phyloP scores from a whole-genome alignment of 352 stramenopile species.

The Phytophthora idaei region DNA sequence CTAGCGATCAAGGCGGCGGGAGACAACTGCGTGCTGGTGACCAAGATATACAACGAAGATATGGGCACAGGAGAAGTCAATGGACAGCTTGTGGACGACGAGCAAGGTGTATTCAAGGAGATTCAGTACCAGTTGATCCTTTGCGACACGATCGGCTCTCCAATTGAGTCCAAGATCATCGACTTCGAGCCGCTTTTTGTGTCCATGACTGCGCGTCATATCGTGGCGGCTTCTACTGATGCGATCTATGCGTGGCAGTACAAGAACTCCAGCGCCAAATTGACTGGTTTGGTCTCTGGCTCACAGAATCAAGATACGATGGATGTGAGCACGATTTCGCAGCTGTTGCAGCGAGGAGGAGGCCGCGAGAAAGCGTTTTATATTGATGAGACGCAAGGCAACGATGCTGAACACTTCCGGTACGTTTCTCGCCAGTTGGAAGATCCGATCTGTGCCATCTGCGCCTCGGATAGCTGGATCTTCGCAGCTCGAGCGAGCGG shows the following conservation, averaged over 20 bases:
- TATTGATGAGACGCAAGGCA: slow-evolving; percentile 85
- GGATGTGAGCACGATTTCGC: slow-evolving; percentile 67
- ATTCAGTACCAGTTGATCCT: slow-evolving; percentile 88
- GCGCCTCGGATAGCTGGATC: slow-evolving; percentile 84
- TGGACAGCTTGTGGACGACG: slow-evolving; percentile 27
- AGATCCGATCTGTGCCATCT: slow-evolving; percentile 89
- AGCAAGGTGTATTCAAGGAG: slow-evolving; percentile 49
- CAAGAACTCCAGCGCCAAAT: slow-evolving; percentile 78
- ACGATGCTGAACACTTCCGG: slow-evolving; percentile 72
- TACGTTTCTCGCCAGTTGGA: slow-evolving; percentile 73
- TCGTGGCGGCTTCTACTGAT: slow-evolving; percentile 79
- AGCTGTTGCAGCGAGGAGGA: slow-evolving; percentile 64
- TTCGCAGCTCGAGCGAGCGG: slow-evolving; percentile 84
- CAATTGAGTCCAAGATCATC: slow-evolving; percentile 86
- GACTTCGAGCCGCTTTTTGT: slow-evolving; percentile 86
- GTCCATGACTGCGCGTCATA: slow-evolving; percentile 87
- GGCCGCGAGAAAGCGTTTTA: slow-evolving; percentile 91
- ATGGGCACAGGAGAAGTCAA: slow-evolving; percentile 37
- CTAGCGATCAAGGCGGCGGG: slow-evolving; percentile 80
- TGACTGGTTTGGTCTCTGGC: slow-evolving; percentile 65
- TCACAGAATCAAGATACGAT: slow-evolving; percentile 41
- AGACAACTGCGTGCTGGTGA: slow-evolving; percentile 88
- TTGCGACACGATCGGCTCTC: slow-evolving; percentile 85
- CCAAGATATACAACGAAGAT: slow-evolving; percentile 84
- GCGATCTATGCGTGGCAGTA: slow-evolving; percentile 96